Percentiles rank a stretch among this genome's conserved stretches.
Evolutionary conservation across 108 stramenopile species (phyloP).

Genomic region (Fragilariopsis cylindrus): DNA sequence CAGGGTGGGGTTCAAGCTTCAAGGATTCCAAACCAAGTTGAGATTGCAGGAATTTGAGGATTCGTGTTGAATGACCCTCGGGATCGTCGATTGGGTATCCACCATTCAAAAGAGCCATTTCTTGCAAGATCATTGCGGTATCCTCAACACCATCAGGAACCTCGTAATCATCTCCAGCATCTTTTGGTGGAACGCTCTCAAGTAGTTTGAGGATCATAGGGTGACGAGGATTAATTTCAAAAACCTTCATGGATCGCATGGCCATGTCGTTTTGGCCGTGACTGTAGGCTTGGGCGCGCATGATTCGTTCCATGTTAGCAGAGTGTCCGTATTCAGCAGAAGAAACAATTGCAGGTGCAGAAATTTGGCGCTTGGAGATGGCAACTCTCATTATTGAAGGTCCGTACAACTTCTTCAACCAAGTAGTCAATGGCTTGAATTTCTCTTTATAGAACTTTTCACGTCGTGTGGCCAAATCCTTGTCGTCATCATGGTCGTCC

Average conservation of each 20-base stretch:
- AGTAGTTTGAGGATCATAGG: constrained; percentile 95
- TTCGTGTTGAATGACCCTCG: constrained; percentile 84
- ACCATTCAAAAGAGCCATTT: constrained; percentile 93
- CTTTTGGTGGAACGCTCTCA: constrained; percentile 59
- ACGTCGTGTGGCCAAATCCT: constrained; percentile 87
- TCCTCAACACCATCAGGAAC: constrained; percentile 81
- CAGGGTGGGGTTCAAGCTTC: constrained; percentile 87
- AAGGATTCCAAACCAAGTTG: constrained; percentile 81
- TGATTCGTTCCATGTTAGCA: constrained; percentile 99
- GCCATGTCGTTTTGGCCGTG: constrained; percentile 63
- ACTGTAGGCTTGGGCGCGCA: constrained; percentile 95
- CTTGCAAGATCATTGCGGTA: constrained; percentile 94
- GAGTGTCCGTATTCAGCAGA: constrained; percentile 92
- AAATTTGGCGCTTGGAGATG: constrained; percentile 90
- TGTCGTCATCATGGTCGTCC: constrained; percentile 97
- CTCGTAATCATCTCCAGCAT: constrained; percentile 64
- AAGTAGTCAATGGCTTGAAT: constrained; percentile 96
- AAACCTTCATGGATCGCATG: constrained; percentile 77
- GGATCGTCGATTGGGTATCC: constrained; percentile 92
- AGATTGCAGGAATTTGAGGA: constrained; percentile 80
- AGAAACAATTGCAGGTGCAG: constrained; percentile 91
- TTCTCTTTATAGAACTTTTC: constrained; percentile 93
- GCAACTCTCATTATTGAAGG: constrained; percentile 84
- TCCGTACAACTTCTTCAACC: constrained; percentile 91
- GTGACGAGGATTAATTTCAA: constrained; percentile 99